Evolutionary conservation across 2,329 filamentous ascomycete genomes (phyloP).

Genomic region (Byssochlamys sp.): DNA sequence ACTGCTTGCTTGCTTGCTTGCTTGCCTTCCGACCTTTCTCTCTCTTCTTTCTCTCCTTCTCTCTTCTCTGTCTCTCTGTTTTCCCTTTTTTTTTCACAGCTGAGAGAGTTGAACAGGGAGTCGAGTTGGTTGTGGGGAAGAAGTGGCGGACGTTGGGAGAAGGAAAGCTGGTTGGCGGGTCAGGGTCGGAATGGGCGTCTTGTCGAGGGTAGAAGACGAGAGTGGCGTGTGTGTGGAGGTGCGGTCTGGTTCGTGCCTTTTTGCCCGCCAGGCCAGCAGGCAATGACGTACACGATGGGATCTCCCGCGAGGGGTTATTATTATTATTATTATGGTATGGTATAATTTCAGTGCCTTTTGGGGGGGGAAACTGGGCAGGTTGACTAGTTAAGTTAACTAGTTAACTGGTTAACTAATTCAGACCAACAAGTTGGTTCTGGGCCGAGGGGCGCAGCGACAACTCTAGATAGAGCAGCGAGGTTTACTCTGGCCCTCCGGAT

Average conservation of each 20-base stretch:
- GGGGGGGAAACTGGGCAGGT: slow-evolving; percentile 7
- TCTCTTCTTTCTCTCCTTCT: neutral
- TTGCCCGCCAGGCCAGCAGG: neutral
- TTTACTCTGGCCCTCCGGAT: no score
- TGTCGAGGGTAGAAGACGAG: neutral
- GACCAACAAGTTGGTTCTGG: no score
- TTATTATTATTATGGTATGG: neutral
- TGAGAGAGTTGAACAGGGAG: neutral
- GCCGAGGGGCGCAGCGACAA: no score
- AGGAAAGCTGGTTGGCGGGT: slow-evolving; percentile 5
- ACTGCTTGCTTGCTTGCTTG: neutral
- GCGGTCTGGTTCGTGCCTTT: neutral
- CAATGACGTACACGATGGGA: neutral
- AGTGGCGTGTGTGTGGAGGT: neutral
- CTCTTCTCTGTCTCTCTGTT: neutral
- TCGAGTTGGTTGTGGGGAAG: slow-evolving; percentile 1
- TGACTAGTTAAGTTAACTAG: slow-evolving; percentile 10
- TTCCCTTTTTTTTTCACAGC: neutral
- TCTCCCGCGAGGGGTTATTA: neutral
- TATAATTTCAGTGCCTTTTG: no score
- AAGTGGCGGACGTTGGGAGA: neutral
- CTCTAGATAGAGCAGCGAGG: no score
- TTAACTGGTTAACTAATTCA: no score
- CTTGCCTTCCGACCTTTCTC: neutral
- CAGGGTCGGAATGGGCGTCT: slow-evolving; percentile 3